Evolutionary conservation across 2,329 filamentous ascomycete species (phyloP).

Genomic region (Pyrenophora tritici-repentis): DNA sequence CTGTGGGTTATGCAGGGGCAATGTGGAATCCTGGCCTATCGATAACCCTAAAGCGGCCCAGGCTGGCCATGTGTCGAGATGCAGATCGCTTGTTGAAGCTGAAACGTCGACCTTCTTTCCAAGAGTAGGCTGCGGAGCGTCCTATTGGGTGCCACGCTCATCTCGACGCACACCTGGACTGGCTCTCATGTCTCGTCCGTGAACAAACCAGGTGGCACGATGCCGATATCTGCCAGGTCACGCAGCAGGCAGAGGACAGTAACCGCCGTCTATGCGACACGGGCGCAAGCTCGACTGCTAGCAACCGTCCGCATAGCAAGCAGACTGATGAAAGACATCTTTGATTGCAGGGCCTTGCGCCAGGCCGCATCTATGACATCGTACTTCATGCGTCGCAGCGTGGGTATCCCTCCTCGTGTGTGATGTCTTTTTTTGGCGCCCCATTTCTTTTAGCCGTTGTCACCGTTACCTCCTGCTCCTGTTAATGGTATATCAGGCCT

Average conservation of each 20-base stretch:
- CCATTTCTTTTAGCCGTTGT: slow-evolving; percentile 10
- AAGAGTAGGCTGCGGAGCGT: slow-evolving; percentile 11
- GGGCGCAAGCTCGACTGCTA: slow-evolving; percentile 15
- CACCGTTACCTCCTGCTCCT: background rate
- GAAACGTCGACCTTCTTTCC: slow-evolving; percentile 24
- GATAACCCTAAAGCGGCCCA: slow-evolving; percentile 19
- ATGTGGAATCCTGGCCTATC: slow-evolving; percentile 28
- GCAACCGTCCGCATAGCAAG: background rate
- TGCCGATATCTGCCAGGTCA: slow-evolving; percentile 5
- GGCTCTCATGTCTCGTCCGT: slow-evolving; percentile 12
- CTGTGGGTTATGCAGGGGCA: slow-evolving; percentile 25
- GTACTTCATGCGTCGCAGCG: slow-evolving; percentile 21
- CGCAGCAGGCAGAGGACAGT: slow-evolving; percentile 18
- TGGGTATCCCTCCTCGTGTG: slow-evolving; percentile 22
- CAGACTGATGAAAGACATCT: background rate
- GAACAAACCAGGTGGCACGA: slow-evolving; percentile 22
- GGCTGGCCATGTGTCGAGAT: slow-evolving; percentile 21
- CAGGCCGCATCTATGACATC: slow-evolving; percentile 16
- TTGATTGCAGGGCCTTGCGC: slow-evolving; percentile 22
- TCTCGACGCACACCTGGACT: slow-evolving; percentile 21
- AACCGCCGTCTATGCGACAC: slow-evolving; percentile 27
- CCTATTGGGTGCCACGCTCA: slow-evolving; percentile 22
- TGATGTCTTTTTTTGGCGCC: slow-evolving; percentile 25
- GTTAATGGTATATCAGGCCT: slow-evolving; percentile 11
- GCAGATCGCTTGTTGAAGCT: slow-evolving; percentile 29